These are phyloP conservation scores for Cydonia oblonga DNA, from an alignment of 331 rosid genomes.

Conservation along the genomic window DNA sequence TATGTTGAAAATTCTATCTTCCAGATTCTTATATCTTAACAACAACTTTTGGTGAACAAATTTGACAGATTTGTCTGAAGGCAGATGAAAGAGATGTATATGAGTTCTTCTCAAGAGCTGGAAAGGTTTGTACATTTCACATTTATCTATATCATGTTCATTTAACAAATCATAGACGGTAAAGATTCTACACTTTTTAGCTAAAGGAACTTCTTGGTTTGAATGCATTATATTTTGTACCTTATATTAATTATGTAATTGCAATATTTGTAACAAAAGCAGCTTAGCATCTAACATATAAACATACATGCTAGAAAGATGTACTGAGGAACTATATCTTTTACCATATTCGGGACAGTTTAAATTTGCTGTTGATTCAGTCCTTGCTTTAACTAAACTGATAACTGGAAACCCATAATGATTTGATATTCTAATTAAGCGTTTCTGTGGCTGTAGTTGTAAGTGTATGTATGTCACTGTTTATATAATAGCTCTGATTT, in stretches of 20 bases:
- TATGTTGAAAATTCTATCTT: not conserved
- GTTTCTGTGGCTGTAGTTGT: not conserved
- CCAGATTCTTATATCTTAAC: not conserved
- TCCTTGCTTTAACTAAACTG: not conserved
- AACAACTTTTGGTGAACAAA: not conserved
- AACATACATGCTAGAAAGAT: not conserved
- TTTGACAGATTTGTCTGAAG: conserved; percentile 72
- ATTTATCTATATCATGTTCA: conserved; percentile 1
- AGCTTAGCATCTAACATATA: not conserved
- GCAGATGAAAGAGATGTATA: conserved; percentile 94
- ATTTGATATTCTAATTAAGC: not conserved
- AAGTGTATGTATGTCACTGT: not conserved
- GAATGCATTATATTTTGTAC: not conserved
- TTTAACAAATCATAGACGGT: not conserved
- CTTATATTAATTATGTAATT: not conserved
- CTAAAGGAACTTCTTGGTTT: not conserved
- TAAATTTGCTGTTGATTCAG: not conserved
- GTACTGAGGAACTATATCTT: not conserved
- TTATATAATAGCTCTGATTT: not conserved
- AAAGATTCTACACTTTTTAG: not conserved
- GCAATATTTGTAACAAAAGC: not conserved
- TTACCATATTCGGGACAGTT: too few relatives aligned
- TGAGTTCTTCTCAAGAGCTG: conserved; percentile 88
- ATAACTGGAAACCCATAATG: not conserved
- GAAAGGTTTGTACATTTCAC: conserved; percentile 57